Evolutionary conservation across 257 asterid genomes (phyloP), one percentile per base, ranked within the genome.

Genomic region (Nicotiana tabacum): DNA sequence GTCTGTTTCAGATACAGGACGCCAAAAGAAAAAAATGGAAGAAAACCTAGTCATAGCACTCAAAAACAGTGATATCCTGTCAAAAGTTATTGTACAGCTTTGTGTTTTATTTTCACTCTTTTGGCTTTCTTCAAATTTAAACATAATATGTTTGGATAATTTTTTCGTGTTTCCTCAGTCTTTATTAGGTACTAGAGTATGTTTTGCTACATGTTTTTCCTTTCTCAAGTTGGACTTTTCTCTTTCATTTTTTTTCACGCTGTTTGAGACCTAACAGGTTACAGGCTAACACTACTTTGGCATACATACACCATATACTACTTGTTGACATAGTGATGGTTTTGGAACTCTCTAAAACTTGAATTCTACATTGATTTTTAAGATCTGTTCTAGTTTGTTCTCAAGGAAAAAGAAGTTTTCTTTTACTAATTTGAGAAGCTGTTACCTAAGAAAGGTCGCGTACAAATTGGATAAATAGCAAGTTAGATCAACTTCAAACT

Each of bases 61-160:
- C 57, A 7, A 74, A 74, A 48, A 8, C 27, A 74, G 62, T 1
- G 0, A 51, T 74, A 64, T 65, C 69, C 43, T 62, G 43, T 84
- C 21, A 62, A 51, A 53, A 78, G 64, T 53, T 67, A 67, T 7
- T 85, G 89, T 88, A 88, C 83, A 90, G 86, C 64, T 76, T 51
- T 76, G 15, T 76, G 79, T 67, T 66, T 32, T 66, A 69, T 72
- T 46, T 72, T 13, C 21, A 46, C 12, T 66, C 21, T 55, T 30
- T 46, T 57, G 61, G 37, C 5, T 39, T 33, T 43, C 9, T 39
- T 53, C 61, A 9, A 55, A 57, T 46, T 29, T 43, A 61, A 61
- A 57, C 5, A 11, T 12, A 13, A 12, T 43, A 74, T 61, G 68
- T 82, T 82, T 76, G 77, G 56, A 27, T 58, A 17, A 29, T 39